A percentile compares a stretch with the other conserved stretches of the same genome.
These are phyloP conservation scores for Sonneratia caseolaris DNA, from an alignment of 345 rosid species.

Conservation along the genomic window DNA sequence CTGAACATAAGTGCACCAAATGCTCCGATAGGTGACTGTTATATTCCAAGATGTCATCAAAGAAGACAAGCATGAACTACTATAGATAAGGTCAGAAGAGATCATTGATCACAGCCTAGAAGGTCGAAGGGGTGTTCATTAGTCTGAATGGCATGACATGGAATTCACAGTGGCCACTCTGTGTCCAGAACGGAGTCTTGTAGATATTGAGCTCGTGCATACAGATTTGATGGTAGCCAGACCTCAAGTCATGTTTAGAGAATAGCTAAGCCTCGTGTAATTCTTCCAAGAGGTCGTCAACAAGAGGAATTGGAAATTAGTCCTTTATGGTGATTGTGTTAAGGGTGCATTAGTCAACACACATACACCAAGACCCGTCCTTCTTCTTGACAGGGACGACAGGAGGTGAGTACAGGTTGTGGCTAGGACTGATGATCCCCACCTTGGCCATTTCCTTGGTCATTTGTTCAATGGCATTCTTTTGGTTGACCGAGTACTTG, in stretches of 20 bases:
- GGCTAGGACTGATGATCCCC: no score
- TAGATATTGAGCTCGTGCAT: background rate
- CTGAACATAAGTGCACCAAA: background rate
- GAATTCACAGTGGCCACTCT: slow-evolving; percentile 3
- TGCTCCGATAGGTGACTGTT: background rate
- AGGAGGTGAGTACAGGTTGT: no score
- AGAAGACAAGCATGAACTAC: background rate
- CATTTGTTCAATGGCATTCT: no score
- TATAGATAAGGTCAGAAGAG: background rate
- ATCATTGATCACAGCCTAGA: background rate
- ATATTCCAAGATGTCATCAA: slow-evolving; percentile 2
- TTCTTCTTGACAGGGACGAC: no score
- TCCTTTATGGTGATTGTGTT: background rate
- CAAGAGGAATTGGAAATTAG: background rate
- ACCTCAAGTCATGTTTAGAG: background rate
- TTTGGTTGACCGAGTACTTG: no score
- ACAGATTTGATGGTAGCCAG: slow-evolving; percentile 3
- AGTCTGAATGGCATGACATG: slow-evolving; percentile 4
- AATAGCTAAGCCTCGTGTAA: background rate
- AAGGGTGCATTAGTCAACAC: no score
- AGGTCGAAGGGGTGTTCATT: background rate
- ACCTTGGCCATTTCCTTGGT: no score
- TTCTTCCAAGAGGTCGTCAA: background rate
- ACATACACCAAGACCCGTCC: no score
- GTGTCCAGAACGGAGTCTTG: background rate